These are phyloP conservation scores for Trametes polyzona DNA, from an alignment of 1,284 basidiomycete genomes.

Conservation along the genomic window DNA sequence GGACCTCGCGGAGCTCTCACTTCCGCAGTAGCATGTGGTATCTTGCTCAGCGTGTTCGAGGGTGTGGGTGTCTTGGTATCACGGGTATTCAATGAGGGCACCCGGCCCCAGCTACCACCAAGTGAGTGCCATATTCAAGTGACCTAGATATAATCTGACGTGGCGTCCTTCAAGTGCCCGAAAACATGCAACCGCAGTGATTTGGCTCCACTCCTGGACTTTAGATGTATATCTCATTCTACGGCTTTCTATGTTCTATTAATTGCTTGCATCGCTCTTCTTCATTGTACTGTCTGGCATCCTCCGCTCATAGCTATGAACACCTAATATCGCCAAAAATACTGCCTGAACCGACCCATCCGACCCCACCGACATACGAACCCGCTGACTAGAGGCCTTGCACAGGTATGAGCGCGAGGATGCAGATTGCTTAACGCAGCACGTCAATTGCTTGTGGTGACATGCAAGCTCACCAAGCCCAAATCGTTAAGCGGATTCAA, in stretches of 20 bases:
- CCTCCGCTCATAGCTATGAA: constrained; percentile 23
- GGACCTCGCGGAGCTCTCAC: constrained; percentile 91
- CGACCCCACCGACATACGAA: no score
- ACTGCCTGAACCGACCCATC: no score
- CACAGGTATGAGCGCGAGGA: no score
- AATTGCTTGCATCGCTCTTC: constrained; percentile 15
- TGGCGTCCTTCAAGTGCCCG: constrained; percentile 34
- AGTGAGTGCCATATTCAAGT: constrained; percentile 33
- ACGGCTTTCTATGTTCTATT: constrained; percentile 27
- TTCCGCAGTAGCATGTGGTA: constrained; percentile 94
- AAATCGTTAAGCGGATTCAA: no score
- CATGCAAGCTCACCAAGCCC: no score
- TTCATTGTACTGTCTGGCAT: constrained; percentile 18
- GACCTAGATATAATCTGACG: neutral
- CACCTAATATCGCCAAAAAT: constrained; percentile 12
- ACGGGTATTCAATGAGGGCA: constrained; percentile 82
- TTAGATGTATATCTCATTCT: constrained; percentile 33
- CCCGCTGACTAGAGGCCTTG: no score
- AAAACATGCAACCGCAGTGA: constrained; percentile 38
- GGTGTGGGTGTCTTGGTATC: constrained; percentile 90
- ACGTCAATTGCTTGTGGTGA: no score
- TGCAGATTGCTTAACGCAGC: no score
- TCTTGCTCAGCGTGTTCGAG: constrained; percentile 95
- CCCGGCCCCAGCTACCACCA: constrained; percentile 71
- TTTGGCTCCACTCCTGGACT: constrained; percentile 20